Evolutionary conservation across 2,329 filamentous ascomycete species (phyloP), one percentile per base, ranked within the genome.

Genomic region (Colletotrichum melonis): DNA sequence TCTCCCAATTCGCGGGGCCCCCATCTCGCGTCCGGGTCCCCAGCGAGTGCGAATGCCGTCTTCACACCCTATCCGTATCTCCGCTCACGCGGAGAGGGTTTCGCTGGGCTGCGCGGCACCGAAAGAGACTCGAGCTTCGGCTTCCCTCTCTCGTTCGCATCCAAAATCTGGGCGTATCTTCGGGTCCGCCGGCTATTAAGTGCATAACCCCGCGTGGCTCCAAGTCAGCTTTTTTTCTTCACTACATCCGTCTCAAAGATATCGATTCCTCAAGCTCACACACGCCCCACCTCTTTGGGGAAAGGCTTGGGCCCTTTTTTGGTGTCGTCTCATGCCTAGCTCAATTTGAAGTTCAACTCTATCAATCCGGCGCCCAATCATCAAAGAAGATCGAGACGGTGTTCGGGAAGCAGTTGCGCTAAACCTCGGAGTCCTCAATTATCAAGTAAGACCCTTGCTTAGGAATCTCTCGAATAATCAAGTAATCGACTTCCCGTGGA

Each of bases 261-360:
- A 49, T 49, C 42, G 3, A 22, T 63, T 54, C 28, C 49, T n/a
- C 28, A 19, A 42, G 12, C 42, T n/a, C 42, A 30, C 46, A 56
- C 49, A 49, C 64, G 16, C 42, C 22, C 58, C 42, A 19, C 26
- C 32, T 32, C 14, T 22, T 38, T 30, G 26, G 35, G 62, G 35
- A 30, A 22, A 64, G 52, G 60, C 60, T 65, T 52, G 59, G 59
- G 26, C 35, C 49, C 63, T 24, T 24, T 52, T 46, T 46, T 58
- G 12, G 69, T 72, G 64, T 64, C 69, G 69, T 72, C 65, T 64
- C 59, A 59, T 69, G 69, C 66, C 54, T 42, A 42, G 54, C 49
- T 28, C 32, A 52, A 32, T 30, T n/a, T 8, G 62, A n/a, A 9
- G 28, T 42, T 42, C 60, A 26, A 28, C 56, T 24, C 63, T 59